Evolutionary conservation across 2,329 filamentous ascomycete genomes (phyloP).

Genomic region (Allantophomopsis cytisporea): DNA sequence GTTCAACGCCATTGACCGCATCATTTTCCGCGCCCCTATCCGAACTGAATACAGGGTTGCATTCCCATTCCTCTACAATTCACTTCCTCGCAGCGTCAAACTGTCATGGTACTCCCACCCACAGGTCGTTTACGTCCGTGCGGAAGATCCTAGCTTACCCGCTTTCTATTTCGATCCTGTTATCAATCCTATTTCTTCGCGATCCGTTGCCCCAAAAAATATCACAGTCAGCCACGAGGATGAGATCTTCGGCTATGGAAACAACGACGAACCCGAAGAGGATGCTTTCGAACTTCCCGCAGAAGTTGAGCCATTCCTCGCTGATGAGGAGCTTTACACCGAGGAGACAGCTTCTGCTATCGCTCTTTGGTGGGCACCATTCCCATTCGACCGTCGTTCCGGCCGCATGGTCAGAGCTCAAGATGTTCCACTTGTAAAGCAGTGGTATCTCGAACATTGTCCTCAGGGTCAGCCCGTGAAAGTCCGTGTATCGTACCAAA

Average conservation of each 20-base stretch:
- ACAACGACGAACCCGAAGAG: conserved; percentile 54
- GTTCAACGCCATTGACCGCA: conserved; percentile 98
- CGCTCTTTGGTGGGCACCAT: conserved; percentile 94
- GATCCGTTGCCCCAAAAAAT: conserved; percentile 88
- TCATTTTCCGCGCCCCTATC: conserved; percentile 93
- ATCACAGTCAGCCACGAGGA: conserved; percentile 88
- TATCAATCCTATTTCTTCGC: conserved; percentile 94
- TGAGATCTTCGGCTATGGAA: conserved; percentile 74
- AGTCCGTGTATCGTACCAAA: conserved; percentile 95
- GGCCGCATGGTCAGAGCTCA: conserved; percentile 94
- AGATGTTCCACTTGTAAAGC: conserved; percentile 92
- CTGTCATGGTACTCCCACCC: conserved; percentile 90
- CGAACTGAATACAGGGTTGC: conserved; percentile 92
- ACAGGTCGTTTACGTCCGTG: conserved; percentile 79
- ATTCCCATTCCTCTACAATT: conserved; percentile 93
- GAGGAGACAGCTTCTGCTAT: conserved; percentile 85
- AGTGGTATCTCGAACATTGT: conserved; percentile 96
- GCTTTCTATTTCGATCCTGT: conserved; percentile 97
- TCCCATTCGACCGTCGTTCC: conserved; percentile 86
- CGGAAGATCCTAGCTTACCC: conserved; percentile 78
- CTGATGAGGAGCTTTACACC: conserved; percentile 78
- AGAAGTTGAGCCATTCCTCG: conserved; percentile 75
- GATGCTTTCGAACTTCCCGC: conserved; percentile 76
- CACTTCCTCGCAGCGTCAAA: conserved; percentile 84
- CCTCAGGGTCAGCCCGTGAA: conserved; percentile 88